Evolutionary conservation across 2,329 filamentous ascomycete genomes (phyloP), one percentile per base, ranked within the genome.

Genomic region (Neonectria coccinea): DNA sequence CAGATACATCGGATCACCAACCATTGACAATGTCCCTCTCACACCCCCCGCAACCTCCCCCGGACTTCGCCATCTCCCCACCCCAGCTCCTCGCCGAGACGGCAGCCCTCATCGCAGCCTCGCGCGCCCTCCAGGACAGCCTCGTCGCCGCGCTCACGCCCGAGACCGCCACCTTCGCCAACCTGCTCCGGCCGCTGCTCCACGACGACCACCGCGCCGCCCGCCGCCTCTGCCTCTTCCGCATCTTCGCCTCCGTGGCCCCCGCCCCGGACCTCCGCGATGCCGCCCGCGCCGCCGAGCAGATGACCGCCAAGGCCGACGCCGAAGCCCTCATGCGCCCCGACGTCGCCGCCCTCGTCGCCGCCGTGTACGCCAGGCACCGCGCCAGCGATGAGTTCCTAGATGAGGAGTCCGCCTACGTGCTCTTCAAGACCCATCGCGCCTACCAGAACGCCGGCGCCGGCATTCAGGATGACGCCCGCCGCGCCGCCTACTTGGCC

Each of bases 101-200:
- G 14, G 59, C 57, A 1, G 84, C 91, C 71, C 65, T 73, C 65
- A 68, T 73, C 20, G 27, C 54, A 14, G 39, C 58, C n/a, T 68
- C 72, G 33, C 64, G 36, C 1, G 47, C 62, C 1, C 66, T 75
- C 0, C 59, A 74, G 42, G 71, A 75, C 53, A 16, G 18, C 9
- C 72, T 75, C 48, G 72, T 59, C 4, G 50, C 56, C 0, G 39
- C 56, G 2, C 57, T 74, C 9, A 70, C 70, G 0, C 65, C 71
- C 2, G 45, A 60, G 2, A 67, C 66, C 0, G 74, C 72, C 10
- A 69, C 64, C 10, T 76, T 74, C 20, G 51, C 53, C 6, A 67
- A 57, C 10, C 53, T 76, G 2, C 55, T 76, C 1, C 54, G 20
- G 0, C 74, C 73, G 5, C 64, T 75, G 4, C 57, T 73, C 1